These are phyloP conservation scores for Rhodocollybia butyracea DNA, from an alignment of 768 basidiomycete species.

Conservation along the genomic window DNA sequence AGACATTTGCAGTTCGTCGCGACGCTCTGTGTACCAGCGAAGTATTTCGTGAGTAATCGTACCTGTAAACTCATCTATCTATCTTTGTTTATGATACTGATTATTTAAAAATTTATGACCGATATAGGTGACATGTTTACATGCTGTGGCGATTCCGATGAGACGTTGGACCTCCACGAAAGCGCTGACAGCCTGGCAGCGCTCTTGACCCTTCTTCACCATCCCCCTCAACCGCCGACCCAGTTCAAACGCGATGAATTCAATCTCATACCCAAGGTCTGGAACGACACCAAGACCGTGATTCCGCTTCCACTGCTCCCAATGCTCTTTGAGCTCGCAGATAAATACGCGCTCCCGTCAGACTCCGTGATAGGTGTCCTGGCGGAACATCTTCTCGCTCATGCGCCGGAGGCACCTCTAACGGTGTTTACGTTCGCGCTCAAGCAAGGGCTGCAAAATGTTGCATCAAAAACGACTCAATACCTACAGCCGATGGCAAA, in stretches of 20 bases:
- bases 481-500: constrained; percentile 56
- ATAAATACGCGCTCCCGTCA: constrained; percentile 59
- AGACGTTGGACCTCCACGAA: constrained; percentile 56
- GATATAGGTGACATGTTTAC: constrained; percentile 65
- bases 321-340: constrained; percentile 51
- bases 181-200: constrained; percentile 41
- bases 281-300: constrained; percentile 38
- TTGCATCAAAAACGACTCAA: constrained; percentile 58
- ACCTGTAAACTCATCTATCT: neutral
- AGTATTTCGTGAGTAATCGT: constrained; percentile 63
- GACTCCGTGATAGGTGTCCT: constrained; percentile 40
- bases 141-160: constrained; percentile 41
- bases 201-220: constrained; percentile 56
- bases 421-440: constrained; percentile 60
- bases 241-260: constrained; percentile 27
- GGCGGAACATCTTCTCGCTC: constrained; percentile 49
- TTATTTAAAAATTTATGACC: constrained; percentile 3
- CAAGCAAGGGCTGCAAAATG: constrained; percentile 34
- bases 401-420: constrained; percentile 49
- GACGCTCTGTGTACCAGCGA: constrained; percentile 50
- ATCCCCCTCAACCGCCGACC: constrained; percentile 46
- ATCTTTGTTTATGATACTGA: neutral
- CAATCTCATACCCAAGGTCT: constrained; percentile 26
- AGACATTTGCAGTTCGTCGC: constrained; percentile 47
- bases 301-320: constrained; percentile 68